Base-by-base conservation (phyloP, 106 monocot genomes). In the Dendrobium chrysotoxum region DNA sequence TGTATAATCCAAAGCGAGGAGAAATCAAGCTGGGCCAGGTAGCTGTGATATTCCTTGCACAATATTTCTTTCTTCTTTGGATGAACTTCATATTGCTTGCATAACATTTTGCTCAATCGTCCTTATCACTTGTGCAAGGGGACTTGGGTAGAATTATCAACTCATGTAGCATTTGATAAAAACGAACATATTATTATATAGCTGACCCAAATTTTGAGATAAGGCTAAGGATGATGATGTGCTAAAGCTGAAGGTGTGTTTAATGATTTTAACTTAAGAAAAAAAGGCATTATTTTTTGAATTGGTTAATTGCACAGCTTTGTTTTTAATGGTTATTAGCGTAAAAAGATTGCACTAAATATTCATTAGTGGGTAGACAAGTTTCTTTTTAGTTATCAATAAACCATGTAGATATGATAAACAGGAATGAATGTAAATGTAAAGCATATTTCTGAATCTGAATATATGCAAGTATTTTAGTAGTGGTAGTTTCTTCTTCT, bases 21-120 rank as follows among this genome's bases (percentile, higher is more conserved):
- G 98, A 99, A 79, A 89, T 99, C 76, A 99, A 99, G 72, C 86
- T 99, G 80, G 98, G 92, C 53, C 98, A 99, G 95, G 98, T 99
- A 86, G 38, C 17, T 81, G 4, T 35, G 12, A 45, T 77, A 46
- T 44, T 76, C 20, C 18, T 28, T 23, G 53, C 65, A 31, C 35
- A 70, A 13, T 70, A 70, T 35, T 61, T 70, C 31, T 15, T 70
- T 4, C 4, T 31, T 31, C 35, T 38, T 70, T 70, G 70, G 35
- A 70, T 70, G 8, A 70, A 70, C 31, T 31, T 70, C 4, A 30
- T 70, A 31, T 31, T 70, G 35, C 10, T 10, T 35, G 28, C 70
- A 70, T 70, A 3, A 40, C 15, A 35, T 18, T 76, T 17, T 76
- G 17, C 64, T 50, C 28, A 74, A 35, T 35, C 28, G 66, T 26